Evolutionary conservation across 2,329 filamentous ascomycete genomes (phyloP).

Genomic region (Colletotrichum melonis): DNA sequence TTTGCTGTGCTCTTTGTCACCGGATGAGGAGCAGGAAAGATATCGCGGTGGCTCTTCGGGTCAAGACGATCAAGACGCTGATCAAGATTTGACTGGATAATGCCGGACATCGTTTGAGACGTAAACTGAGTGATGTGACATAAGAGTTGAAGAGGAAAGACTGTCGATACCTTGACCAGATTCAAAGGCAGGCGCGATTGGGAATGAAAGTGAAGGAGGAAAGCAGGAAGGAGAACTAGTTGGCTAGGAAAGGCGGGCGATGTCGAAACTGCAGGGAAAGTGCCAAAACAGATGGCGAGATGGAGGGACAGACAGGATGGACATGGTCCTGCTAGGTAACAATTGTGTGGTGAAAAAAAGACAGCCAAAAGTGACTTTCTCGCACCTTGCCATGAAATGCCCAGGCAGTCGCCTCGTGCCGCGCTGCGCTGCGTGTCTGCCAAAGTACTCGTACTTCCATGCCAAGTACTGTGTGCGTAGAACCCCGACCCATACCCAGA

Average conservation of each 20-base stretch:
- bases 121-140: background rate
- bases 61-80: background rate
- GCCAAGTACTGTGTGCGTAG: background rate
- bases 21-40: background rate
- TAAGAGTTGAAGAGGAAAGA: background rate
- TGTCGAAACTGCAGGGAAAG: constrained; percentile 7
- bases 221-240: background rate
- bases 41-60: background rate
- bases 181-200: background rate
- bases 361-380: background rate
- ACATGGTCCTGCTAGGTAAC: background rate
- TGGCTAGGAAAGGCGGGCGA: background rate
- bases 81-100: background rate
- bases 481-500: constrained; percentile 6
- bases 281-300: background rate
- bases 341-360: background rate
- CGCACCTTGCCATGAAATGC: background rate
- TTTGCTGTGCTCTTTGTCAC: background rate
- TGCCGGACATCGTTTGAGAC: background rate
- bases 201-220: background rate
- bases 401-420: background rate
- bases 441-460: background rate
- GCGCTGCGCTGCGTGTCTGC: background rate
- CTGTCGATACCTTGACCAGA: background rate
- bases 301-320: background rate